Evolutionary conservation across 2,329 filamentous ascomycete species (phyloP).

Genomic region (Xylaria arbuscula): DNA sequence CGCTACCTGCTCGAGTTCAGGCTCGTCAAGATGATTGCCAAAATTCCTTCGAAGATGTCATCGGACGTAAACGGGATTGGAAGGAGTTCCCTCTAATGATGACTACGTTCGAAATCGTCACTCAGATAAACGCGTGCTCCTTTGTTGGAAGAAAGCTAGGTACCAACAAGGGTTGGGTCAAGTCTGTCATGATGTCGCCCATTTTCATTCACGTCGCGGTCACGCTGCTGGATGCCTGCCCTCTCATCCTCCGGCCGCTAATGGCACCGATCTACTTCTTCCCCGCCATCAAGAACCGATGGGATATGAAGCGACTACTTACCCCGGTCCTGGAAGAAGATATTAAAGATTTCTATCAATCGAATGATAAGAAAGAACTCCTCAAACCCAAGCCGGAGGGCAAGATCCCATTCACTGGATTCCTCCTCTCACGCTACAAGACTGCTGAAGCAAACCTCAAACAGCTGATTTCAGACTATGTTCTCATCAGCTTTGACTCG

Average conservation of each 20-base stretch:
- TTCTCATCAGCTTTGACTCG: conserved; percentile 32
- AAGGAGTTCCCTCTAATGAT: conserved; percentile 22
- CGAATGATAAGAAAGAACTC: conserved; percentile 22
- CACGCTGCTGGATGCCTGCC: conserved; percentile 8
- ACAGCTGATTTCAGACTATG: conserved; percentile 29
- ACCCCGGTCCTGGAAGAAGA: conserved; percentile 19
- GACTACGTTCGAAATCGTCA: conserved; percentile 27
- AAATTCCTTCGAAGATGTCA: conserved; percentile 13
- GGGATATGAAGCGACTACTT: conserved; percentile 33
- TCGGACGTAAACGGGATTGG: conserved; percentile 29
- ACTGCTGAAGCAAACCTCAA: conserved; percentile 17
- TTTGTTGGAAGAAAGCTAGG: conserved; percentile 32
- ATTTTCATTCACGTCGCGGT: conserved; percentile 28
- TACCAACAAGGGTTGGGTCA: conserved; percentile 20
- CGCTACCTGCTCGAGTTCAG: conserved; percentile 23
- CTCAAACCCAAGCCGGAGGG: conserved; percentile 10
- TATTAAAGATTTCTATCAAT: conserved; percentile 9
- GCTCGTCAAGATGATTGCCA: conserved; percentile 19
- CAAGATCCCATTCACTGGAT: conserved; percentile 31
- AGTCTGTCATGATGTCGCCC: conserved; percentile 24
- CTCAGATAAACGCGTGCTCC: conserved; percentile 23
- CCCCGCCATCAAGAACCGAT: conserved; percentile 18
- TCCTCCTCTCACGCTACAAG: conserved; percentile 26
- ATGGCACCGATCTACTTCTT: conserved; percentile 25
- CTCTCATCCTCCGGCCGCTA: conserved; percentile 29